Conservation (phyloP, 2,329 filamentous ascomycete species). For the Gnomoniopsis smithogilvyi region DNA sequence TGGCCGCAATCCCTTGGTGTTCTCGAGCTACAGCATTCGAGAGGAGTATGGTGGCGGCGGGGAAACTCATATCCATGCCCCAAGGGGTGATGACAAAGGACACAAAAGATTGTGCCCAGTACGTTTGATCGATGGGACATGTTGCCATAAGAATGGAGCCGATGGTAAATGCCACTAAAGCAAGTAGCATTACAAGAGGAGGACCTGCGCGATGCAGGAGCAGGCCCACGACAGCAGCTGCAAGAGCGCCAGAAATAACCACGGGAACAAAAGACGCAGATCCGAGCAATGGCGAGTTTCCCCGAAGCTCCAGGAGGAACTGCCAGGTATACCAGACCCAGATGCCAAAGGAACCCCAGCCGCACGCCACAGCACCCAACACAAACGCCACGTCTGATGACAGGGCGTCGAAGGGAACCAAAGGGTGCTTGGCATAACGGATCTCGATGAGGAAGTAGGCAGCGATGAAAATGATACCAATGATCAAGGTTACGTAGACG, state of each 20-base stretch:
- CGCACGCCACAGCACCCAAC: slow-evolving; percentile 48
- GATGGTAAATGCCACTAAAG: slow-evolving; percentile 21
- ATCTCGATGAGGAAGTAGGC: slow-evolving; percentile 50
- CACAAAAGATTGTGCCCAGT: slow-evolving; percentile 52
- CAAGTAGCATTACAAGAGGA: slow-evolving; percentile 21
- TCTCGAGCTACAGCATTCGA: slow-evolving; percentile 32
- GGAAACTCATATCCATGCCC: slow-evolving; percentile 55
- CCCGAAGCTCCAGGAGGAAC: slow-evolving; percentile 41
- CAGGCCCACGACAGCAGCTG: slow-evolving; percentile 29
- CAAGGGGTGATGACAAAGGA: slow-evolving; percentile 41
- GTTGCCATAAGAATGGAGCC: slow-evolving; percentile 24
- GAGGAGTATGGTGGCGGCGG: slow-evolving; percentile 47
- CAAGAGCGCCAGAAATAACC: slow-evolving; percentile 24
- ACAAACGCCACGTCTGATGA: slow-evolving; percentile 50
- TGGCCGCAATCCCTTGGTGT: slow-evolving; percentile 29
- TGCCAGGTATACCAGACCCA: slow-evolving; percentile 51
- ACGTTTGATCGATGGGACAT: slow-evolving; percentile 42
- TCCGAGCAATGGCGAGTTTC: slow-evolving; percentile 22
- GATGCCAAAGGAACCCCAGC: slow-evolving; percentile 53
- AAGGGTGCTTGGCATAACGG: slow-evolving; percentile 41
- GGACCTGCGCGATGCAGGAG: slow-evolving; percentile 29
- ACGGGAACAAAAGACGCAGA: slow-evolving; percentile 27
- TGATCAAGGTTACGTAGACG: slow-evolving; percentile 46
- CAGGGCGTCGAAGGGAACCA: slow-evolving; percentile 53
- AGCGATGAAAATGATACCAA: slow-evolving; percentile 47